Percentiles rank a stretch among this genome's conserved stretches.
Evolutionary conservation across 1,284 basidiomycete genomes (phyloP).

Genomic region (Moesziomyces globuligerus): DNA sequence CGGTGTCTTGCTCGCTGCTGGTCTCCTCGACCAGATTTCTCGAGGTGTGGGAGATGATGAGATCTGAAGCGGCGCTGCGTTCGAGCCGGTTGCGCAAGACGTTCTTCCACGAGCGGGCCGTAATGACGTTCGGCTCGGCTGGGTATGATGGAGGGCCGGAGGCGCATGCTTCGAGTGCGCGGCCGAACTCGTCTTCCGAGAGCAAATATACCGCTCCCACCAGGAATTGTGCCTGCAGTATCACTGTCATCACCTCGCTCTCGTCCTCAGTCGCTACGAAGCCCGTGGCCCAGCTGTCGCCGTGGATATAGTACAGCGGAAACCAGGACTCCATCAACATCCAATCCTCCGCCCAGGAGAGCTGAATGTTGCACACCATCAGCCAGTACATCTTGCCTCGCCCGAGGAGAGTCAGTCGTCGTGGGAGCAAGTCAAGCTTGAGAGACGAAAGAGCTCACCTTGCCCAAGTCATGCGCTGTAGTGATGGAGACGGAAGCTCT

Average conservation of each 20-base stretch:
- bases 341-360: not conserved
- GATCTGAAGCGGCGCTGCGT: not conserved
- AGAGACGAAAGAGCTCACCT: too few relatives aligned
- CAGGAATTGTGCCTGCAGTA: slow-evolving; percentile 11
- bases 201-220: not conserved
- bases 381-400: slow-evolving; percentile 9
- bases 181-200: not conserved
- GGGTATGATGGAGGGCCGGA: too few relatives aligned
- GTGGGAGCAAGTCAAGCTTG: too few relatives aligned
- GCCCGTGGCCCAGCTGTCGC: not conserved
- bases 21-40: not conserved
- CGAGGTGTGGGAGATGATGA: not conserved
- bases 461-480: not conserved
- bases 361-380: slow-evolving; percentile 2
- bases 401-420: too few relatives aligned
- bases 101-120: not conserved
- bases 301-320: slow-evolving; percentile 9
- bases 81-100: not conserved
- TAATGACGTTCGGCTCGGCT: not conserved
- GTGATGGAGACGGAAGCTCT: not conserved
- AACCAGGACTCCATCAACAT: slow-evolving; percentile 11
- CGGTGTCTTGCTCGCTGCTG: not conserved
- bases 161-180: not conserved
- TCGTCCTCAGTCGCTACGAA: not conserved
- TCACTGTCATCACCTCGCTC: slow-evolving; percentile 4